Conservation (phyloP, 495 filamentous ascomycete species). For the Aspergillus mulundensis region DNA sequence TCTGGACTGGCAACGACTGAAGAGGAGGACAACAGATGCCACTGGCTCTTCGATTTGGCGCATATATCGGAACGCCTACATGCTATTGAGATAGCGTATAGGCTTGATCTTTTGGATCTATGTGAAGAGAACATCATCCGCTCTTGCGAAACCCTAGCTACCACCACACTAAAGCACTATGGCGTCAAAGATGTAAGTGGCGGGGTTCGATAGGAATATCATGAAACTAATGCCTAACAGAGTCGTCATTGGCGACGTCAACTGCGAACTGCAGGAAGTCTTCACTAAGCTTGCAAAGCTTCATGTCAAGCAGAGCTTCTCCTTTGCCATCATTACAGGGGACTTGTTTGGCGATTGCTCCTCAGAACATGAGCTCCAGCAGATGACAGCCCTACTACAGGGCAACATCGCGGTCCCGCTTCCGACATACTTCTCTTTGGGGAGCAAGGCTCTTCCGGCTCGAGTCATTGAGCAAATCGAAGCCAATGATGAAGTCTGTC, state of each 20-base stretch:
- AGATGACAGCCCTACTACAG: constrained; percentile 60
- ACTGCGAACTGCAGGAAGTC: constrained; percentile 65
- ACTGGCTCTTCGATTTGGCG: not conserved
- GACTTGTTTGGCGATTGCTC: constrained; percentile 64
- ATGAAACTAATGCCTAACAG: constrained; percentile 37
- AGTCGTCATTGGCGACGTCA: constrained; percentile 73
- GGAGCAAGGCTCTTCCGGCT: constrained; percentile 61
- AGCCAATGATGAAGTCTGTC: constrained; percentile 75
- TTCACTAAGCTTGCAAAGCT: constrained; percentile 76
- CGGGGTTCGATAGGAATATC: not conserved
- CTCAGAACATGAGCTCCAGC: constrained; percentile 48
- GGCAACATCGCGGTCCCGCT: constrained; percentile 69
- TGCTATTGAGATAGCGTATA: not conserved
- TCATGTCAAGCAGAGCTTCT: constrained; percentile 79
- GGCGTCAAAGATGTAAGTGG: constrained; percentile 68
- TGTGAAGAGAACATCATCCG: constrained; percentile 14
- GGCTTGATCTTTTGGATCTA: not conserved
- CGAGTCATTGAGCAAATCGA: constrained; percentile 67
- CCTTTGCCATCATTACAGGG: constrained; percentile 77
- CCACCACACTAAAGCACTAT: constrained; percentile 14
- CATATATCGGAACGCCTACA: not conserved
- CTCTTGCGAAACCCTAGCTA: not conserved
- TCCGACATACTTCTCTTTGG: constrained; percentile 83
- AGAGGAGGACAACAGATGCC: not conserved
- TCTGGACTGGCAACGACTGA: not conserved